phyloP scores from a whole-genome alignment of 768 basidiomycete species.

The Leccinum uliginosum region DNA sequence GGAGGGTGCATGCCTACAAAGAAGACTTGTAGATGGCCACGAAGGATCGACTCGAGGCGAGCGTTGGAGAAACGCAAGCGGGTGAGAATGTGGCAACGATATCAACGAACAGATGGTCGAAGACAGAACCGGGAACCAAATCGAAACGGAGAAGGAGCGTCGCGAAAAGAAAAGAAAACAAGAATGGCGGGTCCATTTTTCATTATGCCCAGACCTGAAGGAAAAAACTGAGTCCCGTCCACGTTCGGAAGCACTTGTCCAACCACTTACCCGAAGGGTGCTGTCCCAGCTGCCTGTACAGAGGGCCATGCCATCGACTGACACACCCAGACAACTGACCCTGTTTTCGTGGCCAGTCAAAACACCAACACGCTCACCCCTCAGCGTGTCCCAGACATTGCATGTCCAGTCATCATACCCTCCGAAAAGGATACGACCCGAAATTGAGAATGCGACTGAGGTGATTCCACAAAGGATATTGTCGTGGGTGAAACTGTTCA shows the following conservation, averaged over 20 bases:
- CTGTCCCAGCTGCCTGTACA: constrained; percentile 99
- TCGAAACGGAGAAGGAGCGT: constrained; percentile 23
- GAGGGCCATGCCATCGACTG: constrained; percentile 94
- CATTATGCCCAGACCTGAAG: constrained; percentile 80
- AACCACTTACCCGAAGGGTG: constrained; percentile 75
- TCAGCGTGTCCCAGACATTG: constrained; percentile 99
- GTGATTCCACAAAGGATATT: constrained; percentile 99
- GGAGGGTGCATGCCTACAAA: constrained; percentile 27
- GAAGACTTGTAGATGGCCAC: constrained; percentile 38
- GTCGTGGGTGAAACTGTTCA: constrained; percentile 97
- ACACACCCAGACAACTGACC: constrained; percentile 94
- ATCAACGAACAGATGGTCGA: constrained; percentile 40
- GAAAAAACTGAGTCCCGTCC: constrained; percentile 10
- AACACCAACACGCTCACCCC: constrained; percentile 97
- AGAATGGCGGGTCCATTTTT: constrained; percentile 23
- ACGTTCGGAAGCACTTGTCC: background rate
- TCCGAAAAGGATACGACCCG: constrained; percentile 94
- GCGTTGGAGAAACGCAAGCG: constrained; percentile 44
- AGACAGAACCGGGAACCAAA: constrained; percentile 19
- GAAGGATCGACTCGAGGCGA: constrained; percentile 64
- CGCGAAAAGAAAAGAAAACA: constrained; percentile 14
- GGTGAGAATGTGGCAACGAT: constrained; percentile 53
- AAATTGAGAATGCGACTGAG: constrained; percentile 97
- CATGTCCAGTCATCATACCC: constrained; percentile 99
- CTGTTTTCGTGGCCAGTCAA: constrained; percentile 97